These are phyloP conservation scores for Tylopilus sp. DNA, from an alignment of 768 basidiomycete genomes.

Conservation along the genomic window DNA sequence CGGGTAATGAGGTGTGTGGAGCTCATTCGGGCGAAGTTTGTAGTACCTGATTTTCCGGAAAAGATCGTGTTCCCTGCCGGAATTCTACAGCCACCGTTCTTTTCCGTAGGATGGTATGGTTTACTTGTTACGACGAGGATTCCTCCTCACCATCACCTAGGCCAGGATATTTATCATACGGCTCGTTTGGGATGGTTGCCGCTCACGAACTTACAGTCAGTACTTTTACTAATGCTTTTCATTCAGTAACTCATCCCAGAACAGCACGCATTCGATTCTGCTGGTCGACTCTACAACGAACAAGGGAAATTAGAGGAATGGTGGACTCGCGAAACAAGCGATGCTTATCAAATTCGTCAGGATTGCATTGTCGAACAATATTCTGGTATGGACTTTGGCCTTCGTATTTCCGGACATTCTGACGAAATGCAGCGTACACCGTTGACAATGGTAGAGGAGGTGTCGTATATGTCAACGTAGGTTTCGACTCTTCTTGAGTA, in stretches of 20 bases:
- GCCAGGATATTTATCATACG: slow-evolving; percentile 89
- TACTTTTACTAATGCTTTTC: background rate
- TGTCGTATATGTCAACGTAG: slow-evolving; percentile 79
- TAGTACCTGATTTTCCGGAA: background rate
- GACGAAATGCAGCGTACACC: slow-evolving; percentile 55
- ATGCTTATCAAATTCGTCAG: slow-evolving; percentile 77
- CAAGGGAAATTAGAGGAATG: slow-evolving; percentile 84
- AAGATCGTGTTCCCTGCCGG: slow-evolving; percentile 97
- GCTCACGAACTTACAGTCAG: slow-evolving; percentile 87
- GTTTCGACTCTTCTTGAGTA: slow-evolving; percentile 11
- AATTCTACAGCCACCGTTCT: slow-evolving; percentile 91
- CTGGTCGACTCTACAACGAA: slow-evolving; percentile 88
- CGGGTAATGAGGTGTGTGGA: slow-evolving; percentile 71
- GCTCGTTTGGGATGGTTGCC: slow-evolving; percentile 89
- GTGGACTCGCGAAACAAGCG: slow-evolving; percentile 89
- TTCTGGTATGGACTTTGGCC: slow-evolving; percentile 52
- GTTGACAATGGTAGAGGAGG: slow-evolving; percentile 86
- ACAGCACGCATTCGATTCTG: slow-evolving; percentile 88
- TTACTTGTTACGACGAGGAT: background rate
- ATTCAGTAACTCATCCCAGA: background rate
- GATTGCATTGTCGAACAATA: slow-evolving; percentile 91
- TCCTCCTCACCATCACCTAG: slow-evolving; percentile 36
- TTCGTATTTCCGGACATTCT: background rate
- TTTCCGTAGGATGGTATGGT: slow-evolving; percentile 68
- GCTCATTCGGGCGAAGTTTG: background rate